phyloP scores from a whole-genome alignment of 768 basidiomycete genomes.

The Rhizopogon vulgaris region DNA sequence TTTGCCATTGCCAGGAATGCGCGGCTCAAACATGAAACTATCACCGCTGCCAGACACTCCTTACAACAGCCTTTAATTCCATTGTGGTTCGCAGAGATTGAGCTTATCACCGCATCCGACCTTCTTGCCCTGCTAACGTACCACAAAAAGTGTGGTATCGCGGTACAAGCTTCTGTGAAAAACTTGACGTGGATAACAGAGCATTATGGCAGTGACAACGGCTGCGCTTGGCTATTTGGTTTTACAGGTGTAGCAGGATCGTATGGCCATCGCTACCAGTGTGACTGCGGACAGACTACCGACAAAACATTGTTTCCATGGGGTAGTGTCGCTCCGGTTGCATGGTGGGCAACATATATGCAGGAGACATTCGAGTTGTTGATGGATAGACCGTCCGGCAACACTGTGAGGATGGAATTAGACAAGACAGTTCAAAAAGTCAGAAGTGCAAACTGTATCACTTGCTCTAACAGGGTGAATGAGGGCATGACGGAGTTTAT shows the following conservation, averaged over 20 bases:
- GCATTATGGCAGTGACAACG: conserved; percentile 3
- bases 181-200: conserved; percentile 5
- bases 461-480: conserved; percentile 6
- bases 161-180: background rate
- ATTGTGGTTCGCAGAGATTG: conserved; percentile 14
- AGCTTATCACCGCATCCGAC: conserved; percentile 14
- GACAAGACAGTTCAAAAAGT: conserved; percentile 4
- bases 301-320: background rate
- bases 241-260: background rate
- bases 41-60: conserved; percentile 18
- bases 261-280: background rate
- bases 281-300: background rate
- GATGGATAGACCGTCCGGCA: conserved; percentile 14
- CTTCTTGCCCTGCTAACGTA: conserved; percentile 11
- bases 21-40: conserved; percentile 14
- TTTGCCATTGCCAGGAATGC: conserved; percentile 24
- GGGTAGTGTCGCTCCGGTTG: background rate
- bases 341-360: conserved; percentile 23
- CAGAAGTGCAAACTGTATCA: background rate
- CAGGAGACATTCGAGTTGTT: conserved; percentile 6
- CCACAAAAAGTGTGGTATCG: conserved; percentile 2
- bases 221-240: conserved; percentile 11
- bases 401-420: conserved; percentile 1
- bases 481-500: conserved; percentile 12
- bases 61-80: conserved; percentile 16